A percentile compares a stretch with the other conserved stretches of the same genome.
These are phyloP conservation scores for Venturiaceae sp. DNA, from an alignment of 2,329 filamentous ascomycete genomes.

Conservation along the genomic window DNA sequence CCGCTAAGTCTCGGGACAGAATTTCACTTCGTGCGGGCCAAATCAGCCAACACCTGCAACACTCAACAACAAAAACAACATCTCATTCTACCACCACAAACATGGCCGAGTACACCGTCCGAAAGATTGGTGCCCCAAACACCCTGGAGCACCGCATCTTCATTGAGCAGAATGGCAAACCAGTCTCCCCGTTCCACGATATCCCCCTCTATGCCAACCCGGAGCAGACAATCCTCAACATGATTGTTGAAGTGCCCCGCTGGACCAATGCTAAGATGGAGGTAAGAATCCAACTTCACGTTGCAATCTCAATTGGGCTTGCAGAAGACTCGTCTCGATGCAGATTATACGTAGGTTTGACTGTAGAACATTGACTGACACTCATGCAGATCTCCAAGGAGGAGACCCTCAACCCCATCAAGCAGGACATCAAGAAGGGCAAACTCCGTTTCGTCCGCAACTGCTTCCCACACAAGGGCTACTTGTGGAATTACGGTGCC, in stretches of 20 bases:
- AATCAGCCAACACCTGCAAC: conserved; percentile 27
- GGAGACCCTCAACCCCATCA: conserved; percentile 96
- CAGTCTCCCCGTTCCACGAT: conserved; percentile 95
- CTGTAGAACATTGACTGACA: not conserved
- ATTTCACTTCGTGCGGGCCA: conserved; percentile 28
- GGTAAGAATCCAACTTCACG: conserved; percentile 45
- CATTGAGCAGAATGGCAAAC: conserved; percentile 94
- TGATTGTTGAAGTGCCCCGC: conserved; percentile 98
- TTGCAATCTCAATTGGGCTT: not conserved
- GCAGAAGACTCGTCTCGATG: not conserved
- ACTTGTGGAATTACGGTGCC: conserved; percentile 99
- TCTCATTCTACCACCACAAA: conserved; percentile 7
- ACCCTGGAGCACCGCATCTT: conserved; percentile 96
- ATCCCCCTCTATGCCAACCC: conserved; percentile 96
- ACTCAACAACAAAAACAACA: conserved; percentile 14
- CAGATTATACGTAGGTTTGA: not conserved
- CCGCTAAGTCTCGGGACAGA: conserved; percentile 16
- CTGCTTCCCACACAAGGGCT: conserved; percentile 99
- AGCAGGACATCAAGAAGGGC: conserved; percentile 99
- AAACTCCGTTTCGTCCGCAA: conserved; percentile 99
- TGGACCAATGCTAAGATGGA: conserved; percentile 99
- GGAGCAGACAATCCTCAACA: conserved; percentile 94
- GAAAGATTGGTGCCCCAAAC: conserved; percentile 83
- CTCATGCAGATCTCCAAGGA: conserved; percentile 84
- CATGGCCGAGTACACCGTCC: conserved; percentile 63